Conservation (phyloP, 768 basidiomycete species). For the Lentinula guzmanii region DNA sequence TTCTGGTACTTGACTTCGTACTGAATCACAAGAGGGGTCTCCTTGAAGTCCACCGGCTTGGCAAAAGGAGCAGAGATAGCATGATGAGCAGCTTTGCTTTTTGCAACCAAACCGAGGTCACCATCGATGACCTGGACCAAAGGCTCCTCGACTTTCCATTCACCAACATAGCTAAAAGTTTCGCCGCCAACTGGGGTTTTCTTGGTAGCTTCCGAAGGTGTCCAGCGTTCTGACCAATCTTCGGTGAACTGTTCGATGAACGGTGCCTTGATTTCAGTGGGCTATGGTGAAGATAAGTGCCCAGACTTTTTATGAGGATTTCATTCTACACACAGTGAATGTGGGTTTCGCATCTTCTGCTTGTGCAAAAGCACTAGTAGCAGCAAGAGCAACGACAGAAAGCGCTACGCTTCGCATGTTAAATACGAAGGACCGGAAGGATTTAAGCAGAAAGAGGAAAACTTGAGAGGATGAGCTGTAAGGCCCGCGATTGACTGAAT, state of each 20-base stretch:
- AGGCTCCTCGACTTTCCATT: slow-evolving; percentile 95
- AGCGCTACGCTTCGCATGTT: slow-evolving; percentile 87
- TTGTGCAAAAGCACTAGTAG: slow-evolving; percentile 54
- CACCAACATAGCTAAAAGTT: slow-evolving; percentile 95
- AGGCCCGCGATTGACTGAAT: background rate
- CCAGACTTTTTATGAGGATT: background rate
- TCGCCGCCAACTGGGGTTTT: slow-evolving; percentile 94
- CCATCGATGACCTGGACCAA: slow-evolving; percentile 69
- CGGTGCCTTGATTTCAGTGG: slow-evolving; percentile 73
- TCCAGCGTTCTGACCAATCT: slow-evolving; percentile 90
- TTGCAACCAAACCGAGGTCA: slow-evolving; percentile 90
- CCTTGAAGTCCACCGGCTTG: slow-evolving; percentile 70
- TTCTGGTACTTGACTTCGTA: slow-evolving; percentile 99
- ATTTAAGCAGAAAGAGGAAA: slow-evolving; percentile 23
- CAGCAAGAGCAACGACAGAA: slow-evolving; percentile 66
- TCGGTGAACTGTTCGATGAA: slow-evolving; percentile 97
- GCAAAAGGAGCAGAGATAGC: slow-evolving; percentile 94
- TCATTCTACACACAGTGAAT: slow-evolving; percentile 51
- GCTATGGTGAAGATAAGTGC: slow-evolving; percentile 32
- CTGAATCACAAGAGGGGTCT: slow-evolving; percentile 88
- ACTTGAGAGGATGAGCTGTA: background rate
- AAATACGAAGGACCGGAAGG: slow-evolving; percentile 59
- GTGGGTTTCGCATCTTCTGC: slow-evolving; percentile 58
- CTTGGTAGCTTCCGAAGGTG: slow-evolving; percentile 95
- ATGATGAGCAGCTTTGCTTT: slow-evolving; percentile 96